Percentiles rank a stretch among this genome's conserved stretches.
These are phyloP conservation scores for Citrus maxima DNA, from an alignment of 345 rosid genomes.

Conservation along the genomic window DNA sequence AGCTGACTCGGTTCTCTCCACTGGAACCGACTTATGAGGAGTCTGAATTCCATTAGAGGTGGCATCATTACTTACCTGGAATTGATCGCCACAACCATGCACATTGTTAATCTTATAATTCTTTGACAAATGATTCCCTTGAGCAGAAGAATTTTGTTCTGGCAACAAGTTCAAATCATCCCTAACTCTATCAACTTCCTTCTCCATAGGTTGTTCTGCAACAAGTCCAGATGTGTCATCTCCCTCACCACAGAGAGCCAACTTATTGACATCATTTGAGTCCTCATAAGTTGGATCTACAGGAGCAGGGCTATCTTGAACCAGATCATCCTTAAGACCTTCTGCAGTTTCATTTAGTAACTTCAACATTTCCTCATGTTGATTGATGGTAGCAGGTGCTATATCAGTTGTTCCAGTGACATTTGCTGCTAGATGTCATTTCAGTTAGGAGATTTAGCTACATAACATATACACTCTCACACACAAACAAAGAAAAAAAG, in stretches of 20 bases:
- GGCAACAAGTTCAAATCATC: constrained; percentile 31
- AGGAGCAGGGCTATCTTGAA: constrained; percentile 15
- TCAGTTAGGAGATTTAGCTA: constrained; percentile 9
- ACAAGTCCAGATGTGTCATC: constrained; percentile 26
- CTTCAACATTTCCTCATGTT: constrained; percentile 30
- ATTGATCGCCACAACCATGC: constrained; percentile 24
- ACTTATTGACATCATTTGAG: constrained; percentile 14
- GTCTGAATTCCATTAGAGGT: constrained; percentile 29
- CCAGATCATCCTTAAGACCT: constrained; percentile 10
- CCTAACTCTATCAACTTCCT: constrained; percentile 26
- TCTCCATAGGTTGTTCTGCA: constrained; percentile 31
- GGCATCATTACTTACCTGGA: constrained; percentile 28
- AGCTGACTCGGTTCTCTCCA: constrained; percentile 42
- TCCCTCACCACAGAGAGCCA: constrained; percentile 27
- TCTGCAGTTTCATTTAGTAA: constrained; percentile 15
- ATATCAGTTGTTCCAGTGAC: constrained; percentile 18
- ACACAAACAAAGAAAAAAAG: background rate
- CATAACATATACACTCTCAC: background rate
- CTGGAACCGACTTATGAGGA: constrained; percentile 23
- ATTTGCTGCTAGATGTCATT: constrained; percentile 31
- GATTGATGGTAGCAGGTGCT: constrained; percentile 23
- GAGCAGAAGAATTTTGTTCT: constrained; percentile 25
- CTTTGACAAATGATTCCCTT: constrained; percentile 19
- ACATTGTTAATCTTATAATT: constrained; percentile 29
- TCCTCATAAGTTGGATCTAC: constrained; percentile 16